phyloP scores from a whole-genome alignment of 225 moss, liverwort and hornwort genomes.

The Pseudoscleropodium purum region DNA sequence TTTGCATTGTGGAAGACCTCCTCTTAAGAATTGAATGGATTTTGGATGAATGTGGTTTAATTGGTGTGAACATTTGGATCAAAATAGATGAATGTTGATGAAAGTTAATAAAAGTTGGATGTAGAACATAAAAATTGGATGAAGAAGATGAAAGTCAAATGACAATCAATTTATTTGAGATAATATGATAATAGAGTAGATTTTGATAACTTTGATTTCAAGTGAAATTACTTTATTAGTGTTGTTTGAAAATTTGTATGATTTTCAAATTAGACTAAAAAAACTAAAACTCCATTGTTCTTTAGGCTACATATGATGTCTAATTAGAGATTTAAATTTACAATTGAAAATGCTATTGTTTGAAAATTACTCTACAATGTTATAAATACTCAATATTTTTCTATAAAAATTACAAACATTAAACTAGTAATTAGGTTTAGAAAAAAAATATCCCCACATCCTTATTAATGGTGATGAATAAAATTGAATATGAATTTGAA shows the following conservation, averaged over 20 bases:
- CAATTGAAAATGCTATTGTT: rapidly evolving
- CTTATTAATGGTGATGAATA: no score
- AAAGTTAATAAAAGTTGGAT: not conserved
- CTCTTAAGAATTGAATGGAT: not conserved
- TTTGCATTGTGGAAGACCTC: rapidly evolving
- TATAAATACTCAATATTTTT: not conserved
- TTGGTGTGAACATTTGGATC: rapidly evolving
- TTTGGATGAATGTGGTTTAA: not conserved
- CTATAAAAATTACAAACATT: not conserved
- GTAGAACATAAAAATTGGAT: not conserved
- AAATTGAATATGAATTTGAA: no score
- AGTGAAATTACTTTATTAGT: not conserved
- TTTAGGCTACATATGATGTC: rapidly evolving
- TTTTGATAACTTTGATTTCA: rapidly evolving
- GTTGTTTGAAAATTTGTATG: not conserved
- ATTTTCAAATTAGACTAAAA: not conserved
- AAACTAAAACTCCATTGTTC: rapidly evolving
- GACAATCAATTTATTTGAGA: not conserved
- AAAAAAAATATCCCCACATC: not conserved
- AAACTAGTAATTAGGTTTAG: rapidly evolving
- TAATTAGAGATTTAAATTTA: rapidly evolving
- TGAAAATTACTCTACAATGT: rapidly evolving
- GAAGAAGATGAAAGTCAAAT: not conserved
- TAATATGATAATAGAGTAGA: no score
- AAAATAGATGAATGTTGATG: rapidly evolving